Base-by-base conservation (phyloP, 495 filamentous ascomycete species). In the Opeltia flavorubescens region DNA sequence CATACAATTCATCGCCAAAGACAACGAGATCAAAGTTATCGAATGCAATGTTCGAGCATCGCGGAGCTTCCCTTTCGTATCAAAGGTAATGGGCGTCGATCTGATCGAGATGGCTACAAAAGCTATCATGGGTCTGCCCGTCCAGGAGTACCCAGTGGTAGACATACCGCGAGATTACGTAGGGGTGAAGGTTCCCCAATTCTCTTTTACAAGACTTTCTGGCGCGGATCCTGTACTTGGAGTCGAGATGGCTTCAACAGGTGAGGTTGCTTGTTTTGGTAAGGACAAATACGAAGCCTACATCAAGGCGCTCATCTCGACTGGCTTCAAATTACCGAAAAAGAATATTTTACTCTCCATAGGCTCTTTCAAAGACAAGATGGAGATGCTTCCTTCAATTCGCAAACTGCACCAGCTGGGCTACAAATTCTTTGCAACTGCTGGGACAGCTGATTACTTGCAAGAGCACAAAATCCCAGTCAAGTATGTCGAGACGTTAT, bases 21-120 rank as follows among this genome's bases (percentile, higher is more conserved):
- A 96, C 63, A 95, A 96, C 59, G 91, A 95, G 55, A 96, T 98
- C 67, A 98, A 96, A 72, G 91, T 98, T 51, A 98, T 98, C 51
- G 91, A 98, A 66, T 98, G 91, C 66, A 98, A 98, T 58, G 91
- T 96, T 34, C 78, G 91, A 43, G 91, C 91, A 17, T 95, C 91
- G 35, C 77, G 91, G 42, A 95, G 89, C 1, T 96, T 96, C 70
- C 91, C 91, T 25, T 98, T 98, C 62, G 88, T 96, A 18, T 95
- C 89, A 27, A 98, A 98, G 71, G 86, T 94, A 53, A 95, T 95
- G 89, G 89, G 89, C 33, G 84, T 95, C 34, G 89, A 98, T 56
- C 72, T 98, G 29, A 95, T 98, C 53, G 89, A 95, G 68, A 91
- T 98, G 86, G 89, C 91, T 12, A 96, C 91, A 46, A 95, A 94